Evolutionary conservation across 148 eudicot species (phyloP), one percentile per base, ranked within the genome.

Genomic region (Rhododendron kiyosumense): DNA sequence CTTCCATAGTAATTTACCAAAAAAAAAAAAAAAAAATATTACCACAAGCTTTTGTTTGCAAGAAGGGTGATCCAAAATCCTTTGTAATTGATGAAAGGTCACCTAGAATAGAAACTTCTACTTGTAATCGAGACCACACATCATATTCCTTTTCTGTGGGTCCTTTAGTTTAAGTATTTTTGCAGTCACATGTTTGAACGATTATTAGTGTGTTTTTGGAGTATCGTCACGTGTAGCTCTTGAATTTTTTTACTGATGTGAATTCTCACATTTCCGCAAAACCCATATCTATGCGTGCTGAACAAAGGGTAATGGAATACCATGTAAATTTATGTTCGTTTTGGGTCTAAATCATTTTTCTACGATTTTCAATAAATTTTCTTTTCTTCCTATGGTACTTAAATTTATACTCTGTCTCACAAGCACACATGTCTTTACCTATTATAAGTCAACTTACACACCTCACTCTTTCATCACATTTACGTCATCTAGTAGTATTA

Each of bases 391-490:
- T 36, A 0, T 7, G 41, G 32, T 18, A 9, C 46, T 52, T 78
- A 0, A 43, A 45, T 0, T 0, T 12, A 3, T 11, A 22, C 81
- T 78, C 52, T 43, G 52, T 24, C 81, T 7, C 52, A 45, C 52
- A 45, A 45, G 54, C 0, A 22, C 12, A 26, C 49, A 12, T 45
- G 22, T 65, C 65, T 18, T 17, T 34, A 11, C 1, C 51, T 75
- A 41, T 41, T 41, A 41, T 0, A 41, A 74, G 54, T 83, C 52
- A 8, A 34, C 45, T 49, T 34, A 24, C 57, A 87, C 74, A 87
- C 91, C 84, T 89, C 89, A 89, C 12, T 45, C 1, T 85, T 86
- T 28, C 88, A n/a, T 87, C 86, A 65, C 22, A 5, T 51, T 87
- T 83, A 87, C 79, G 46, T 89, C 89, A 89, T 41, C 46, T 18